phyloP scores from a whole-genome alignment of 1,139 yeast genomes.

The Hyphopichia burtonii region DNA sequence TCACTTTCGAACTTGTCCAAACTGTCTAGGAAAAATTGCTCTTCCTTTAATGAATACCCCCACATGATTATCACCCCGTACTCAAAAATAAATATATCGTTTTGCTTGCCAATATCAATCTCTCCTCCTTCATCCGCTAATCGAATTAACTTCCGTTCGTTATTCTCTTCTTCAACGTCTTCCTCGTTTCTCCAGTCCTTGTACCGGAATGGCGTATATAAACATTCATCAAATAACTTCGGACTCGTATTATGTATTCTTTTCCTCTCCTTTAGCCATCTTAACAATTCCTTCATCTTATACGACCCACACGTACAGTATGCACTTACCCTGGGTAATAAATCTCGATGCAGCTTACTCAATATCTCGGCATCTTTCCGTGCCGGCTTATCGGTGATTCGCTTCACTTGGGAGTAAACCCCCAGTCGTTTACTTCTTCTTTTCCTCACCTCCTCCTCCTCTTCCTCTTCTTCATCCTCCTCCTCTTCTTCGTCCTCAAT shows the following conservation, averaged over 20 bases:
- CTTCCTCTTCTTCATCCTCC: conserved; percentile 24
- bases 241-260: conserved; percentile 77
- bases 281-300: conserved; percentile 77
- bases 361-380: conserved; percentile 91
- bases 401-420: conserved; percentile 78
- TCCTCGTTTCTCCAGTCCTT: conserved; percentile 65
- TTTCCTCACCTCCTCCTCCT: conserved; percentile 28
- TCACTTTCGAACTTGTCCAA: conserved; percentile 87
- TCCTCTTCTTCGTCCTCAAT: conserved; percentile 19
- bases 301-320: conserved; percentile 95
- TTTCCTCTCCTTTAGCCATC: conserved; percentile 83
- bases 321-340: conserved; percentile 88
- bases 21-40: conserved; percentile 76
- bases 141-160: conserved; percentile 52
- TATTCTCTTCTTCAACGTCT: conserved; percentile 16
- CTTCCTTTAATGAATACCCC: conserved; percentile 89
- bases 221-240: conserved; percentile 87
- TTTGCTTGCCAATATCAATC: conserved; percentile 74
- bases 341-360: conserved; percentile 84
- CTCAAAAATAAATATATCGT: conserved; percentile 85
- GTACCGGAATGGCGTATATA: conserved; percentile 85
- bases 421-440: conserved; percentile 32
- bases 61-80: conserved; percentile 94
- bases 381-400: conserved; percentile 89
- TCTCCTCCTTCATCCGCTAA: conserved; percentile 95